Evolutionary conservation across 805 yeast species (phyloP).

Genomic region (Starmerella asiatica): DNA sequence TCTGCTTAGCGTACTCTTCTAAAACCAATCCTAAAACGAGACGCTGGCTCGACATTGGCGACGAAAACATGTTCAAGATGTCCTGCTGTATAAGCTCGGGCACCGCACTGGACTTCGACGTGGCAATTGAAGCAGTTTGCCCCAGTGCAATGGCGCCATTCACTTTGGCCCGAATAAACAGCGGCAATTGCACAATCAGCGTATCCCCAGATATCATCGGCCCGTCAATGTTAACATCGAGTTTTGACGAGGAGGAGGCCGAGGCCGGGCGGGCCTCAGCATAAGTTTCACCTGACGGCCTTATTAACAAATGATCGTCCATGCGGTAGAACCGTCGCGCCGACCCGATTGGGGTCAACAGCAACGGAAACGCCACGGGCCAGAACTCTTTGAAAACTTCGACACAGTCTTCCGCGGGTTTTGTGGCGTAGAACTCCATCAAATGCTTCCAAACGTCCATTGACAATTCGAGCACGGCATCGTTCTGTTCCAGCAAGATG

Average conservation of each 20-base stretch:
- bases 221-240: slow-evolving; percentile 69
- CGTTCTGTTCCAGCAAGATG: slow-evolving; percentile 75
- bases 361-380: slow-evolving; percentile 42
- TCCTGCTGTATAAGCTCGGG: slow-evolving; percentile 2
- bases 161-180: slow-evolving; percentile 59
- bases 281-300: slow-evolving; percentile 56
- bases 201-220: slow-evolving; percentile 89
- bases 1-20: slow-evolving; percentile 40
- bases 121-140: slow-evolving; percentile 24
- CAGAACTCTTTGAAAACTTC: slow-evolving; percentile 11
- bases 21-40: slow-evolving; percentile 54
- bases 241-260: slow-evolving; percentile 12
- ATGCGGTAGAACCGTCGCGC: slow-evolving; percentile 77
- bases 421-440: slow-evolving; percentile 24
- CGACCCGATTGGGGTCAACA: slow-evolving; percentile 91
- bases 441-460: slow-evolving; percentile 45
- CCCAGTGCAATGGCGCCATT: slow-evolving; percentile 71
- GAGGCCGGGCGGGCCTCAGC: slow-evolving; percentile 17
- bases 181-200: slow-evolving; percentile 63
- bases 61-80: slow-evolving; percentile 30
- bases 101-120: background rate
- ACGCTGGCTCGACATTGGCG: slow-evolving; percentile 71
- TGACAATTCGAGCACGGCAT: slow-evolving; percentile 53
- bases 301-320: slow-evolving; percentile 59
- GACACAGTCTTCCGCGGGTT: background rate